Evolutionary conservation across 176 grass and related monocot species (phyloP), one percentile per base, ranked within the genome.

Genomic region (Phoenix roebelenii): DNA sequence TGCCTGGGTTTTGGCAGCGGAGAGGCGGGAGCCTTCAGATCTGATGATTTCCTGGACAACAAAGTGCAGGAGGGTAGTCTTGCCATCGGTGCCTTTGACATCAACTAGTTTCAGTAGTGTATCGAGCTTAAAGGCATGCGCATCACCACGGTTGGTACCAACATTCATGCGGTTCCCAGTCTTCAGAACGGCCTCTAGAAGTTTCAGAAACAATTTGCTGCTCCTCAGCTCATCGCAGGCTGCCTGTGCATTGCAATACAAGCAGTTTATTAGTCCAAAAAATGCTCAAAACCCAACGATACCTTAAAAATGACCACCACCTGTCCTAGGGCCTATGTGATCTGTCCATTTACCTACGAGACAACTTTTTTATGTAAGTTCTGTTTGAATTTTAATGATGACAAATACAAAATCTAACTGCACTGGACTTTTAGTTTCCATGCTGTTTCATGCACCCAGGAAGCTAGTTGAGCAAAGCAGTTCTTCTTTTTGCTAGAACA

Each of bases 101-200:
- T 98, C 93, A 1, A 83, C 88, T 25, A 98, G 25, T 49, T 98
- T 98, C 52, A 98, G 77, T 22, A 98, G 70, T 51, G 93, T 98
- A 50, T 98, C 93, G 23, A 98, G 93, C 72, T 98, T 98, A 81
- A 98, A 98, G 0, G 93, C 93, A 15, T 85, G 88, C 0, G 93
- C 93, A 55, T 98, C 93, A 0, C 93, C 93, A 23, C 93, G 81
- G 52, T 98, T 92, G 72, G 93, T 98, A 44, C 93, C 93, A 25
- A 98, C 93, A 66, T 98, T 98, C 94, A 98, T 98, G 71, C 94
- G 78, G 76, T 98, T 98, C 22, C 94, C 94, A 1, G 94, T 98
- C 70, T 98, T 98, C 16, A 98, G 79, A 49, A 98, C 85, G n/a
- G 94, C 94, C 65, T 98, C 94, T n/a, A 98, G 94, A 61, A 98